phyloP scores from a whole-genome alignment of 345 rosid species.

The Corchorus capsularis region DNA sequence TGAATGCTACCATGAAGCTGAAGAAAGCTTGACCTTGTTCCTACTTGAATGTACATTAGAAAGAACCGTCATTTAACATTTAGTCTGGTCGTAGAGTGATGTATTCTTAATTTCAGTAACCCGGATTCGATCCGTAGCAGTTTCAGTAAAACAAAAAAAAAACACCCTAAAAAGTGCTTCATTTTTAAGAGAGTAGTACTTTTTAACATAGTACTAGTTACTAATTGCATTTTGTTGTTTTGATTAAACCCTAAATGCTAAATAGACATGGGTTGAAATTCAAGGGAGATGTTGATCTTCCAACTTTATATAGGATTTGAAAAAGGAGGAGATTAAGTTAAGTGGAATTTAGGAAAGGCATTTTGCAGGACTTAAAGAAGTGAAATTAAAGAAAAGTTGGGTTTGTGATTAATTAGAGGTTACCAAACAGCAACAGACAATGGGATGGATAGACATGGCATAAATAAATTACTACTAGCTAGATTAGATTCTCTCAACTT shows the following conservation, averaged over 20 bases:
- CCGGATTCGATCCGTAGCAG: no score
- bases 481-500: neutral
- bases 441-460: neutral
- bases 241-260: neutral
- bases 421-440: neutral
- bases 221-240: neutral
- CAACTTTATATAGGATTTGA: neutral
- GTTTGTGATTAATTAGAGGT: neutral
- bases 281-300: neutral
- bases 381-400: neutral
- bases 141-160: no score
- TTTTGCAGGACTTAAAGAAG: neutral
- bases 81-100: no score
- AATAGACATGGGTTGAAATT: neutral
- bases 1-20: no score
- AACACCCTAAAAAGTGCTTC: neutral
- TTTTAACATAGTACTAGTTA: no score
- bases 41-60: neutral
- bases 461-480: no score
- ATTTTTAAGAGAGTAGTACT: neutral
- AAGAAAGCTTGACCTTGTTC: neutral
- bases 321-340: neutral
- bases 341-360: neutral
- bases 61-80: neutral
- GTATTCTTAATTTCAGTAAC: no score